phyloP scores from a whole-genome alignment of 2,329 filamentous ascomycete species.

The Microdochium trichocladiopsis region DNA sequence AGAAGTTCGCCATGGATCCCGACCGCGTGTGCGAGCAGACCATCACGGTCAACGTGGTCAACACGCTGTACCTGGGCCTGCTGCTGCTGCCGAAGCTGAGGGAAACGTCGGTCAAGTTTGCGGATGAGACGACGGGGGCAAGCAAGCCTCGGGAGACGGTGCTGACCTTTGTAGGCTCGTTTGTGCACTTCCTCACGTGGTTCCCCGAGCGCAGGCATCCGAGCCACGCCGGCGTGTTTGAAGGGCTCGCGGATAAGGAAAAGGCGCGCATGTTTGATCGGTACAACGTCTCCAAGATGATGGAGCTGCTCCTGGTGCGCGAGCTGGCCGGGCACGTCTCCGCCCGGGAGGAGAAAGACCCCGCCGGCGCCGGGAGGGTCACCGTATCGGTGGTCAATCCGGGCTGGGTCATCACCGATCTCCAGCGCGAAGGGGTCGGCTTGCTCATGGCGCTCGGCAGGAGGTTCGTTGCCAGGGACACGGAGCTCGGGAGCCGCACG shows the following conservation, averaged over 20 bases:
- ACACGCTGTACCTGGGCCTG: constrained; percentile 35
- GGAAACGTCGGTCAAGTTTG: constrained; percentile 10
- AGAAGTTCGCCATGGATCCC: constrained; percentile 13
- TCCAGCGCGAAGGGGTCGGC: constrained; percentile 5
- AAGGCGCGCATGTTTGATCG: constrained; percentile 2
- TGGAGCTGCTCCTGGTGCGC: constrained; percentile 6
- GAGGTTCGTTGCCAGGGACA: constrained; percentile 4
- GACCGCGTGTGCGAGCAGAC: constrained; percentile 33
- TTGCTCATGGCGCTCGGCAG: constrained; percentile 3
- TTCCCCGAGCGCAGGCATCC: constrained; percentile 7
- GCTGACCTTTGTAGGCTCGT: constrained; percentile 8
- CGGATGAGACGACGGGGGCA: neutral
- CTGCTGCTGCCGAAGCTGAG: constrained; percentile 37
- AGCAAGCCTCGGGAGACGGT: constrained; percentile 4
- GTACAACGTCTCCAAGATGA: constrained; percentile 9
- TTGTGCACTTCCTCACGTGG: constrained; percentile 7
- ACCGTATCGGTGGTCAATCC: constrained; percentile 4
- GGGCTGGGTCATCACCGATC: constrained; percentile 4
- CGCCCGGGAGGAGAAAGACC: neutral
- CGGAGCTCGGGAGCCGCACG: constrained; percentile 6
- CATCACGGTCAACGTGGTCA: constrained; percentile 39
- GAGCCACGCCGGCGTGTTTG: constrained; percentile 2
- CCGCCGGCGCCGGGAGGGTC: neutral
- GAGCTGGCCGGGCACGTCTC: constrained; percentile 4
- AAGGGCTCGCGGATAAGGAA: constrained; percentile 3